Base-by-base conservation (phyloP, 139 green algal genomes). In the Nannochloris sp. region DNA sequence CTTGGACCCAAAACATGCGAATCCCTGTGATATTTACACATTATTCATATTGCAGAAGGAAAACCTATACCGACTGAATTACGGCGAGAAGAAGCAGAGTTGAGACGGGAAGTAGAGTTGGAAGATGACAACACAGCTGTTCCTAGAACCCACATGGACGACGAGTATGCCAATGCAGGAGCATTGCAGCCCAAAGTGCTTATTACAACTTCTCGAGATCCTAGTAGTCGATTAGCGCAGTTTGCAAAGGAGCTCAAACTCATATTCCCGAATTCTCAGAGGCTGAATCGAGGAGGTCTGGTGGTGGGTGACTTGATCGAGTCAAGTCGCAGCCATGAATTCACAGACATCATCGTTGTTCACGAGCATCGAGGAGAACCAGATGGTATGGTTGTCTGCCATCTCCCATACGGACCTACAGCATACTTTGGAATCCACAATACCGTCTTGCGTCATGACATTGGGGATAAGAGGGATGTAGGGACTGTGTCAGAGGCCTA, bases 171-270 rank as follows among this genome's bases (percentile, higher is more conserved):
- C 4, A 80, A 87, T 40, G 88, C 91, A 27, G 87, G 84, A 5
- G 81, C 91, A 73, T 27, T 61, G 9, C 88, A 98, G 70, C 93
- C 94, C 16, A 95, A 94, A 71, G 74, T 91, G 1, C 78, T 98
- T 14, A 61, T 99, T 50, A 99, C 94, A 23, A 99, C 94, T 18
- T 91, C 78, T 9, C 64, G 94, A 3, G 88, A 98, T 71, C 92
- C 94, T 56, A 91, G 78, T 72, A 87, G 66, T 53, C 72, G 89
- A 25, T 81, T 99, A 14, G 79, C 78, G 23, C 85, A 96, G 62
- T 98, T 99, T 76, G 86, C 86, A 27, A 99, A 99, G 78, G 93
- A 99, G 71, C 70, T 99, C 61, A 93, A 94, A 66, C 85, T 97
- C 44, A 69, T 97, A 12, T 72, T 99, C 16, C 93, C 93, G 55